Base-by-base conservation (phyloP, 208 protist species). In the Acanthamoeba lenticulata region DNA sequence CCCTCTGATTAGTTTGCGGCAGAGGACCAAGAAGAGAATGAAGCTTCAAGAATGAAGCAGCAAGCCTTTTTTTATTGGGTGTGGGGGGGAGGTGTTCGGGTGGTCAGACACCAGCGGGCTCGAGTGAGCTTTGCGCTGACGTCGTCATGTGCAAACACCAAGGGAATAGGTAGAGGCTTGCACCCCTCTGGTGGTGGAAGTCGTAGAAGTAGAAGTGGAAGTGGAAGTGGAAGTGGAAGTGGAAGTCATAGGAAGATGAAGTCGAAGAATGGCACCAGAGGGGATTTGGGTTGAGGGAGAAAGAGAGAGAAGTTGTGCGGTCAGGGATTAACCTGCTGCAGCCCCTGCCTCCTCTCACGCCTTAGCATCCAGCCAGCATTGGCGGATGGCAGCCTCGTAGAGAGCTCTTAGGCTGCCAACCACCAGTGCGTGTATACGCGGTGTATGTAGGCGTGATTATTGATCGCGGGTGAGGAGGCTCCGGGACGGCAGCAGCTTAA, bases 401-500 rank as follows among this genome's bases (percentile, higher is more conserved):
- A 15, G 38, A 11, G 62, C 62, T 72, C 29, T 62, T 62, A 24
- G 19, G 15, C 24, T 62, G 15, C 19, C 24, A 62, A 62, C 19
- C 24, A 62, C 24, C 15, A 62, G 19, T 15, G 19, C 55, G 19
- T 62, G 19, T 62, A n/a, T 62, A 15, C 24, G 19, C 24, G 15
- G 15, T 24, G 19, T 24, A n/a, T 62, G 19, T 62, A n/a, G 19
- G 15, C 24, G 19, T 62, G 15, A 62, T 24, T 62, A 24, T 62
- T 38, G 38, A 29, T 60, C 38, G 40, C 38, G 77, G 57, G n/a
- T 19, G 85, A 69, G 55, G 52, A 72, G 38, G 57, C 57, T 91
- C 3, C 19, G 85, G 38, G 42, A 11, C 85, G 34, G 38, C 52
- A 91, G 85, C 85, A 91, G 85, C 94, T 94, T 96, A 96, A 86